Conservation (phyloP, 805 yeast species). For the Komagataella pseudopastoris region DNA sequence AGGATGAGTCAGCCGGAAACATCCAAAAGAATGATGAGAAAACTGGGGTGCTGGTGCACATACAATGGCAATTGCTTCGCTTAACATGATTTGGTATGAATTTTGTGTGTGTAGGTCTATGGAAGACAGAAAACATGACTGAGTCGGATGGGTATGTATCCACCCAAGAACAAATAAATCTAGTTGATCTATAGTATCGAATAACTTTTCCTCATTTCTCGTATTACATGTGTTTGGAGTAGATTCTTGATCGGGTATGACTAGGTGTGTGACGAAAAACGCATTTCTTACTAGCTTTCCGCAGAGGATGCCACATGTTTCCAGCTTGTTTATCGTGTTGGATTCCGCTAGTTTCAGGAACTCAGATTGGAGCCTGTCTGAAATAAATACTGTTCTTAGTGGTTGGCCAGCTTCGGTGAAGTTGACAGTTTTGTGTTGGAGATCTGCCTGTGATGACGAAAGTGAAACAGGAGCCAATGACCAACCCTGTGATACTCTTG, state of each 20-base stretch:
- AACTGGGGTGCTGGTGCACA: slow-evolving; percentile 37
- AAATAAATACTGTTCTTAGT: slow-evolving; percentile 37
- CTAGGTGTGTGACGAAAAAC: slow-evolving; percentile 45
- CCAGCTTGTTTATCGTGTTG: slow-evolving; percentile 38
- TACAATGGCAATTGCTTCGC: slow-evolving; percentile 57
- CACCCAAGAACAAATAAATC: slow-evolving; percentile 57
- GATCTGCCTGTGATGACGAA: slow-evolving; percentile 2
- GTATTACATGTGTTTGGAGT: slow-evolving; percentile 53
- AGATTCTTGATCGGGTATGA: slow-evolving; percentile 50
- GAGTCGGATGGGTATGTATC: slow-evolving; percentile 69
- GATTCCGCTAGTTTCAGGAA: slow-evolving; percentile 32
- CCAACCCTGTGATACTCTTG: neutral
- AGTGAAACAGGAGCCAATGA: neutral
- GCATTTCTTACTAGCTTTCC: slow-evolving; percentile 50
- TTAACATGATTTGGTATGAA: slow-evolving; percentile 56
- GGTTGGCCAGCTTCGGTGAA: slow-evolving; percentile 45
- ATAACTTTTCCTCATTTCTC: slow-evolving; percentile 42
- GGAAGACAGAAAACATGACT: slow-evolving; percentile 54
- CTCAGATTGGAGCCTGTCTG: slow-evolving; percentile 23
- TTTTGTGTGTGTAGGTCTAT: slow-evolving; percentile 58
- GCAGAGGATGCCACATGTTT: slow-evolving; percentile 56
- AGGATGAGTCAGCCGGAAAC: slow-evolving; percentile 51
- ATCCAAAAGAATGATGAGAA: slow-evolving; percentile 31
- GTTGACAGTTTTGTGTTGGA: slow-evolving; percentile 23
- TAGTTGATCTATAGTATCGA: slow-evolving; percentile 37